These are phyloP conservation scores for Epithemia pelagica DNA, from an alignment of 108 stramenopile genomes.

Conservation along the genomic window DNA sequence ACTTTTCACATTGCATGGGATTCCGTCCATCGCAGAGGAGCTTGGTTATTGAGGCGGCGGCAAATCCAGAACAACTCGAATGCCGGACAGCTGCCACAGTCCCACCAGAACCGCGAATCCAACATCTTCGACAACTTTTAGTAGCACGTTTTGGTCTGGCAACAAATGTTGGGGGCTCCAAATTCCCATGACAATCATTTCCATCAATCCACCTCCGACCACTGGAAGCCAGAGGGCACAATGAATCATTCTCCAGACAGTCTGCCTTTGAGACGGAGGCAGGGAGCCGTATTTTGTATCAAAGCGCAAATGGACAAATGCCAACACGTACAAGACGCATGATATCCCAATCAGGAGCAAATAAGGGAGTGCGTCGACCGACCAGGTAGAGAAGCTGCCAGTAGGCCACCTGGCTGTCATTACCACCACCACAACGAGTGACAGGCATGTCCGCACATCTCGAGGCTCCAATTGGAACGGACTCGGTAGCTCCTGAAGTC, in stretches of 20 bases:
- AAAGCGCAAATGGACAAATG: not conserved
- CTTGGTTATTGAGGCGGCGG: too few relatives aligned
- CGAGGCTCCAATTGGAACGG: too few relatives aligned
- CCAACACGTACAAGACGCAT: not conserved
- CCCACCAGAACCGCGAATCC: not conserved
- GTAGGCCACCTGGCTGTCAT: not conserved
- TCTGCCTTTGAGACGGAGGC: not conserved
- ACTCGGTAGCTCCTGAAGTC: not conserved
- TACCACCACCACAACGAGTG: not conserved
- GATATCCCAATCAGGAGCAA: not conserved
- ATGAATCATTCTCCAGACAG: not conserved
- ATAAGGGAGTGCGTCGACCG: too few relatives aligned
- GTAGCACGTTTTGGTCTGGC: not conserved
- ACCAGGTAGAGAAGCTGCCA: not conserved
- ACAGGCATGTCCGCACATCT: not conserved
- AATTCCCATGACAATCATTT: slow-evolving; percentile 4
- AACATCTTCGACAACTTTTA: not conserved
- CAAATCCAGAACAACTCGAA: not conserved
- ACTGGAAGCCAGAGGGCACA: not conserved
- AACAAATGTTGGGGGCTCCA: not conserved
- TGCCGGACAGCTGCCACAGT: not conserved
- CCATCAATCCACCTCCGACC: slow-evolving; percentile 3
- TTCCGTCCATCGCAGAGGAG: too few relatives aligned
- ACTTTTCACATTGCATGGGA: too few relatives aligned
- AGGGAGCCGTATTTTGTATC: not conserved